Conservation (phyloP, 1,284 basidiomycete genomes). For the Tylopilus sp. region DNA sequence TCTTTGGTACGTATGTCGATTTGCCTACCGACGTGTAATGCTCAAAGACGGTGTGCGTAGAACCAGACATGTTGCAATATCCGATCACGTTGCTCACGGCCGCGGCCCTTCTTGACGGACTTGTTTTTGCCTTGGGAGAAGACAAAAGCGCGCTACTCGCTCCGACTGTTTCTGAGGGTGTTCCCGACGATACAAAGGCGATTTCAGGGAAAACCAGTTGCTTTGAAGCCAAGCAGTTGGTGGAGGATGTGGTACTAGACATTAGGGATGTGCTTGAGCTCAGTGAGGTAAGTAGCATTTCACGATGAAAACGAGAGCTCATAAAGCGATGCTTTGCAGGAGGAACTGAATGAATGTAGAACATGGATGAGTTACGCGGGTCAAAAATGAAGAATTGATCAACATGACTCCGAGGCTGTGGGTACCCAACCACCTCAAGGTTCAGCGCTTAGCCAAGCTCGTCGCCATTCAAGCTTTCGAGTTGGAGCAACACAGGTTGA, state of each 20-base stretch:
- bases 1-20: conserved; percentile 55
- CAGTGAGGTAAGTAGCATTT: conserved; percentile 51
- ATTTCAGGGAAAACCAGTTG: conserved; percentile 31
- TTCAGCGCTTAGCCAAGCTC: too few species aligned
- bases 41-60: conserved; percentile 42
- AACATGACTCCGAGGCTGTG: neutral
- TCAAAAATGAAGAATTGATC: conserved; percentile 5
- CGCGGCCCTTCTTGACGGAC: conserved; percentile 57
- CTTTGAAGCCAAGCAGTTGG: conserved; percentile 45
- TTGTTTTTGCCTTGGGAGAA: conserved; percentile 51
- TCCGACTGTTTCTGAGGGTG: neutral
- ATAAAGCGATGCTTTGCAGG: conserved; percentile 26
- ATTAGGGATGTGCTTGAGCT: conserved; percentile 56
- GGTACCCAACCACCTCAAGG: too few species aligned
- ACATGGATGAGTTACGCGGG: conserved; percentile 31
- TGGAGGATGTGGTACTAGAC: conserved; percentile 56
- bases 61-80: conserved; percentile 61
- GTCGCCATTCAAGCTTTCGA: too few species aligned
- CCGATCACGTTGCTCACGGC: conserved; percentile 63
- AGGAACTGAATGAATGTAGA: conserved; percentile 39
- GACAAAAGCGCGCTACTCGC: neutral
- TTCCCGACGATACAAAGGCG: conserved; percentile 12
- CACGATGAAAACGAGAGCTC: neutral
- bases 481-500: too few species aligned
- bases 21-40: neutral